These are phyloP conservation scores for Nymphaea colorata DNA, from an alignment of 164 flowering plant genomes.

Conservation along the genomic window DNA sequence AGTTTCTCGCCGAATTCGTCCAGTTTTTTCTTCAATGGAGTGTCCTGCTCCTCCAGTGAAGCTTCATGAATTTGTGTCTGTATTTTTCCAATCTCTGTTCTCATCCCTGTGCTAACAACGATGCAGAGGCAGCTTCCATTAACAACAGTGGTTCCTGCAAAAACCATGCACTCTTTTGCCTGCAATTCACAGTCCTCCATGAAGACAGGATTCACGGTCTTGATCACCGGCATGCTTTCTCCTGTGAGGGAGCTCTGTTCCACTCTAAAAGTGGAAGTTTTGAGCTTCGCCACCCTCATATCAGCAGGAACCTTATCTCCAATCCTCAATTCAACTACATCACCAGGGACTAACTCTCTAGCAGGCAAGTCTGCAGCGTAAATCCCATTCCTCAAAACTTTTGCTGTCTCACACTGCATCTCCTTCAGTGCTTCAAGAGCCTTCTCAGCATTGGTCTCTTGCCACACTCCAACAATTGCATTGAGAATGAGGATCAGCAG, in stretches of 20 bases:
- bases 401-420: conserved; percentile 38
- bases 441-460: conserved; percentile 52
- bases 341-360: conserved; percentile 34
- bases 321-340: conserved; percentile 36
- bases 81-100: conserved; percentile 36
- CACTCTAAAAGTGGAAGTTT: conserved; percentile 40
- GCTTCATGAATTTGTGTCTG: conserved; percentile 47
- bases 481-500: conserved; percentile 43
- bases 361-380: conserved; percentile 20
- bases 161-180: conserved; percentile 42
- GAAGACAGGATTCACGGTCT: conserved; percentile 20
- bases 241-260: conserved; percentile 57
- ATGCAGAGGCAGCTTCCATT: conserved; percentile 11
- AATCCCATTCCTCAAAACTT: conserved; percentile 26
- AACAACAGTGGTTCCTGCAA: conserved; percentile 51
- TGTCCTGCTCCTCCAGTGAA: conserved; percentile 33
- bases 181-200: conserved; percentile 37
- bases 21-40: conserved; percentile 48
- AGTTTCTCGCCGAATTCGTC: conserved; percentile 45
- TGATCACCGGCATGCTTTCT: conserved; percentile 48
- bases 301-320: conserved; percentile 54
- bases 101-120: conserved; percentile 8
- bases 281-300: conserved; percentile 34
- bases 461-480: conserved; percentile 53
- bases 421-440: conserved; percentile 52